Evolutionary conservation across 495 filamentous ascomycete species (phyloP), one percentile per base, ranked within the genome.

Genomic region (Hyaloscypha bicolor): DNA sequence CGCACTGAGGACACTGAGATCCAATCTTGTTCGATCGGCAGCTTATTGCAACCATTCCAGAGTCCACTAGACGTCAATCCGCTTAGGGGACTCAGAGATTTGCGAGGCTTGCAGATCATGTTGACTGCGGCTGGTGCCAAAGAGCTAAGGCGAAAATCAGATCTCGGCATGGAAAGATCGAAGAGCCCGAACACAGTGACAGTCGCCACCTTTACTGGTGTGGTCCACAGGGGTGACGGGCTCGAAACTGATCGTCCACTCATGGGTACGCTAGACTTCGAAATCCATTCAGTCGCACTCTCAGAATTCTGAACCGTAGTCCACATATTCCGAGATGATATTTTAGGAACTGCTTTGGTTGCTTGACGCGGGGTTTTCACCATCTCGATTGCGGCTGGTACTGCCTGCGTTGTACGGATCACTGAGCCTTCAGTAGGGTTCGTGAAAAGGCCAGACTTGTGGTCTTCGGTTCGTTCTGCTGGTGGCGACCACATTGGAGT

Each of bases 1-100:
- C 67, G 32, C 16, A 70, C 45, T n/a, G 69, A 70, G 12, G 72
- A 74, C 30, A 72, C 72, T 9, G 72, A 66, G 21, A 74, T 70
- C 72, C 72, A 74, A 31, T 74, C 42, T 39, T 58, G 72, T 35
- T 74, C 72, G 60, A 55, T 9, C 12, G 30, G 39, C 8, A 64
- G n/a, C 21, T 60, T 56, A 22, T 55, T 14, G 12, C 52, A 37
- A 1, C 51, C 22, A 57, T 37, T 66, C 73, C 72, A 74, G 3
- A 74, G 63, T 25, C 62, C 35, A n/a, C 29, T 62, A 0, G 72
- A 72, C 1, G 5, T 63, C 58, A 74, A 62, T 19, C 14, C 12
- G 22, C 19, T 39, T 6, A 70, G 16, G 30, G 67, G 9, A 11
- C n/a, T 2, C 16, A 35, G 39, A 31, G 19, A 55, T 8, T 39